These are phyloP conservation scores for Mycogone perniciosa DNA, from an alignment of 2,329 filamentous ascomycete species.

Conservation along the genomic window DNA sequence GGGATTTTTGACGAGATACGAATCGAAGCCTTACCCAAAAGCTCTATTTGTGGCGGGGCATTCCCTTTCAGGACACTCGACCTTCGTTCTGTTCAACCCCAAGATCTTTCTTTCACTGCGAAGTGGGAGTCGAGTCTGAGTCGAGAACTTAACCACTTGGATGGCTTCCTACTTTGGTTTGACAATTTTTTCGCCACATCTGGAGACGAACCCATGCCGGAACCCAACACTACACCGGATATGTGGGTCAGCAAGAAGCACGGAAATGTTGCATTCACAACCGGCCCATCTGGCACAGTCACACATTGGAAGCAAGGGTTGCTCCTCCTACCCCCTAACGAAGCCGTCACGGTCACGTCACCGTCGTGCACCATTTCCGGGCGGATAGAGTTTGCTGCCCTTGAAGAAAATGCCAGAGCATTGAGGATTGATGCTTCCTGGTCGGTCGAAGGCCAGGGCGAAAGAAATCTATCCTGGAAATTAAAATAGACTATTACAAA, in stretches of 20 bases:
- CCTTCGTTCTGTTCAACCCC: slow-evolving; percentile 62
- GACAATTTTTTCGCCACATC: slow-evolving; percentile 82
- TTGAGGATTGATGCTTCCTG: slow-evolving; percentile 60
- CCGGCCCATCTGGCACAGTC: slow-evolving; percentile 65
- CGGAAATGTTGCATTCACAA: slow-evolving; percentile 77
- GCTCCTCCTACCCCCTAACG: slow-evolving; percentile 58
- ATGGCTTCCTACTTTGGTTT: slow-evolving; percentile 89
- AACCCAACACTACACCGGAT: slow-evolving; percentile 50
- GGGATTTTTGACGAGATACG: slow-evolving; percentile 78
- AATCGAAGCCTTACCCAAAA: slow-evolving; percentile 62
- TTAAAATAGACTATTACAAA: slow-evolving; percentile 31
- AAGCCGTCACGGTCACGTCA: slow-evolving; percentile 40
- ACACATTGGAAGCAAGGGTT: slow-evolving; percentile 92
- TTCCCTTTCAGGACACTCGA: slow-evolving; percentile 68
- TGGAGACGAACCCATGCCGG: slow-evolving; percentile 42
- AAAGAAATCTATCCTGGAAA: slow-evolving; percentile 45
- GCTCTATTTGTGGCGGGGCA: slow-evolving; percentile 52
- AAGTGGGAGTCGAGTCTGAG: slow-evolving; percentile 58
- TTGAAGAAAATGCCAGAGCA: slow-evolving; percentile 62
- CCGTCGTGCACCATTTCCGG: slow-evolving; percentile 57
- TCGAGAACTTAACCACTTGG: slow-evolving; percentile 60
- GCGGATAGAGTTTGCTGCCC: slow-evolving; percentile 63
- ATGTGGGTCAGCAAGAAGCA: slow-evolving; percentile 52
- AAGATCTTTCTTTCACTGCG: slow-evolving; percentile 70
- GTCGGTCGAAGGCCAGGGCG: slow-evolving; percentile 39